Conservation (phyloP, 2,329 filamentous ascomycete genomes). For the Fusarium xylarioides region DNA sequence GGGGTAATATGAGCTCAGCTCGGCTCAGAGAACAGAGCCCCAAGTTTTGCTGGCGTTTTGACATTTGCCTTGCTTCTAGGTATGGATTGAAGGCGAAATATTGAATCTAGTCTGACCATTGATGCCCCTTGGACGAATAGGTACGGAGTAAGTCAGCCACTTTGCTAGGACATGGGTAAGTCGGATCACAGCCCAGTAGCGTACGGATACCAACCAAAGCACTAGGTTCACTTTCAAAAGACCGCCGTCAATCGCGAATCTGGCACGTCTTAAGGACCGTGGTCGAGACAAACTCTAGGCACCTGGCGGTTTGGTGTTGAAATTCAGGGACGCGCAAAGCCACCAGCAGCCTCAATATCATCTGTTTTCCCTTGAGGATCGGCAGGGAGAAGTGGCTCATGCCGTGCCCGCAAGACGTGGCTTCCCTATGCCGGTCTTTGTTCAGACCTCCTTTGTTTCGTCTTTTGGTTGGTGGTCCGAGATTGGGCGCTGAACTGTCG, state of each 20-base stretch:
- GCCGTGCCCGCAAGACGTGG: conserved; percentile 33
- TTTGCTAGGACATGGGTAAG: conserved; percentile 11
- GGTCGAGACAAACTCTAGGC: conserved; percentile 11
- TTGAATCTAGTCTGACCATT: conserved; percentile 26
- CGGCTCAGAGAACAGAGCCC: not conserved
- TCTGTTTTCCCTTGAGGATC: conserved; percentile 27
- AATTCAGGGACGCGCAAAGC: conserved; percentile 11
- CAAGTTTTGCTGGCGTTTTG: not conserved
- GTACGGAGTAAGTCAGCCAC: conserved; percentile 18
- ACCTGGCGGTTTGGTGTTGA: conserved; percentile 3
- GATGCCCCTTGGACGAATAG: conserved; percentile 17
- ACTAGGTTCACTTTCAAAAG: conserved; percentile 4
- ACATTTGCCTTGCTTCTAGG: not conserved
- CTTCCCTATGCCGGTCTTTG: conserved; percentile 27
- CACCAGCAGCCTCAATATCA: conserved; percentile 7
- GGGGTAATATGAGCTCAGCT: not conserved
- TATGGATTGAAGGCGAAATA: conserved; percentile 9
- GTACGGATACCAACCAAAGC: conserved; percentile 13
- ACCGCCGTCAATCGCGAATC: conserved; percentile 9
- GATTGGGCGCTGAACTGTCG: conserved; percentile 22
- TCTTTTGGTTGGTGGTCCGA: conserved; percentile 21
- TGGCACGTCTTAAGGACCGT: conserved; percentile 31
- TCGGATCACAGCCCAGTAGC: conserved; percentile 22
- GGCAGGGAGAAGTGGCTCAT: conserved; percentile 29
- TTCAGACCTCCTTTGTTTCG: conserved; percentile 25